These are phyloP conservation scores for Pilasporangium apinafurcum DNA, from an alignment of 352 stramenopile species.

Conservation along the genomic window DNA sequence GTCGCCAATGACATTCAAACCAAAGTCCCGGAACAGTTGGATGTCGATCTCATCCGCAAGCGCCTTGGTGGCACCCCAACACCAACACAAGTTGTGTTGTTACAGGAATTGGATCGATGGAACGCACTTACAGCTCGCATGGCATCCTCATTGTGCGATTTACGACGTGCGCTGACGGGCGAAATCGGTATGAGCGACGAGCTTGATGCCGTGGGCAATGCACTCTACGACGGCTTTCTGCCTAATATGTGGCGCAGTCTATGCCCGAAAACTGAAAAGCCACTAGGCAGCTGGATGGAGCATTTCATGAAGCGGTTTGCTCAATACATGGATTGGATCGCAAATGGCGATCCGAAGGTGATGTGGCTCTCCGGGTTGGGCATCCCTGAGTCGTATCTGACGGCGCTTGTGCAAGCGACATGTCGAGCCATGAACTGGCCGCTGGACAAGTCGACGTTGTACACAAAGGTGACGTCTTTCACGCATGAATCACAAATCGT, in stretches of 20 bases:
- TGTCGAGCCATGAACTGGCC: slow-evolving; percentile 92
- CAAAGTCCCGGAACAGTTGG: slow-evolving; percentile 87
- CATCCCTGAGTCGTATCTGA: slow-evolving; percentile 95
- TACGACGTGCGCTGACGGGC: slow-evolving; percentile 90
- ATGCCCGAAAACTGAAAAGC: slow-evolving; percentile 92
- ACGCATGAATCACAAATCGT: slow-evolving; percentile 59
- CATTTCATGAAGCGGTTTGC: slow-evolving; percentile 86
- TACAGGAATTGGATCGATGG: slow-evolving; percentile 95
- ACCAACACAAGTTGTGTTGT: slow-evolving; percentile 89
- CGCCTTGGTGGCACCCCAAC: slow-evolving; percentile 61
- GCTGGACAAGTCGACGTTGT: slow-evolving; percentile 93
- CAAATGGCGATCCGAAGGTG: slow-evolving; percentile 83
- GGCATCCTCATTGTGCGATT: slow-evolving; percentile 75
- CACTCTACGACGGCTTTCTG: slow-evolving; percentile 92
- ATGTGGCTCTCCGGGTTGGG: slow-evolving; percentile 94
- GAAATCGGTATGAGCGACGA: slow-evolving; percentile 97
- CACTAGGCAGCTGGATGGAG: slow-evolving; percentile 93
- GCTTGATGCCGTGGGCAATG: slow-evolving; percentile 88
- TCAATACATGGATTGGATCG: slow-evolving; percentile 92
- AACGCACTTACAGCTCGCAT: slow-evolving; percentile 89
- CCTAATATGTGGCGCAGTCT: slow-evolving; percentile 88
- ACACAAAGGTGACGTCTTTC: slow-evolving; percentile 90
- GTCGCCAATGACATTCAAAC: slow-evolving; percentile 88
- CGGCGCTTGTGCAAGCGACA: slow-evolving; percentile 92
- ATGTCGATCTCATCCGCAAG: slow-evolving; percentile 87